Evolutionary conservation across 352 stramenopile genomes (phyloP).

Genomic region (Blastocystis sp.): DNA sequence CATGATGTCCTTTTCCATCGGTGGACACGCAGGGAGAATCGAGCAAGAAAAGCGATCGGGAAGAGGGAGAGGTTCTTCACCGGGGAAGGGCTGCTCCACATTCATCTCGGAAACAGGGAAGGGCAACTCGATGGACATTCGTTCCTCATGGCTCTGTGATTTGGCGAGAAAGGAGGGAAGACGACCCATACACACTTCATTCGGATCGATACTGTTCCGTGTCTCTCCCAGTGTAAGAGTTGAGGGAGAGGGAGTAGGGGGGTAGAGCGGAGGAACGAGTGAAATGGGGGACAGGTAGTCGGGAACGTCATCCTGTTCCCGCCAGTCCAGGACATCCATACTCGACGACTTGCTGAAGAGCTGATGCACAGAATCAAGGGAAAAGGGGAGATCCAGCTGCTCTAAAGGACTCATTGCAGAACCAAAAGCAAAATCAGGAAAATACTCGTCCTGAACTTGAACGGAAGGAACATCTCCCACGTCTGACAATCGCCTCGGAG

Average conservation of each 20-base stretch:
- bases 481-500: neutral
- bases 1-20: too few species aligned
- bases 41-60: neutral
- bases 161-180: constrained; percentile 2
- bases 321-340: neutral
- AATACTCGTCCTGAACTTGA: neutral
- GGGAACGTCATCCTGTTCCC: neutral
- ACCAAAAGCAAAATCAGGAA: neutral
- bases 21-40: neutral
- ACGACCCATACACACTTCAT: constrained; percentile 30
- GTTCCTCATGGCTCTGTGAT: neutral
- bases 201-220: neutral
- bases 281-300: neutral
- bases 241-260: neutral
- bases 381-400: neutral
- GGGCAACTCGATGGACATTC: constrained; percentile 22
- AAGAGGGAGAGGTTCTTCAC: neutral
- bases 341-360: neutral
- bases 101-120: neutral
- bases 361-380: neutral
- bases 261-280: neutral
- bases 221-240: neutral
- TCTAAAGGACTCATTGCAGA: neutral
- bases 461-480: neutral
- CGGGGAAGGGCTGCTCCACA: neutral